A percentile compares a stretch with the other conserved stretches of the same genome.
Evolutionary conservation across 495 filamentous ascomycete species (phyloP).

Genomic region (Neurospora sp.): DNA sequence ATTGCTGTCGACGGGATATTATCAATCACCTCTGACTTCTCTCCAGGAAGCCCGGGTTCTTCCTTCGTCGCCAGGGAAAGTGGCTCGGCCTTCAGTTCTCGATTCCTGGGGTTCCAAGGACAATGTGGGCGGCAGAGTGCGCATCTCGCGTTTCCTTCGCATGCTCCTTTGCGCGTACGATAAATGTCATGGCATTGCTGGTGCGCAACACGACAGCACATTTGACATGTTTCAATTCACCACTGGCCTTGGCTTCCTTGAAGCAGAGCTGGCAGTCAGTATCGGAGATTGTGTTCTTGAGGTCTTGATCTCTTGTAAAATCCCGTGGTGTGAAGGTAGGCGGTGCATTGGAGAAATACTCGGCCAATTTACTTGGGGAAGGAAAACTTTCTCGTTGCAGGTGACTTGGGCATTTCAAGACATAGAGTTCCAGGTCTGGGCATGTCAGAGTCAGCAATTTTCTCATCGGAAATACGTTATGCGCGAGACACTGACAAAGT

Average conservation of each 20-base stretch:
- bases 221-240: neutral
- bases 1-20: neutral
- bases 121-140: neutral
- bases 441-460: neutral
- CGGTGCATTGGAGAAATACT: neutral
- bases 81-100: neutral
- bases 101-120: neutral
- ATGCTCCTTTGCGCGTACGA: neutral
- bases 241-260: neutral
- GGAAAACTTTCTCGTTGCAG: neutral
- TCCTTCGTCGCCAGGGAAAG: neutral
- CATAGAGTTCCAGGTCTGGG: neutral
- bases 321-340: neutral
- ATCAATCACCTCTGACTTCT: neutral
- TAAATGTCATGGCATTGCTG: neutral
- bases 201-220: neutral
- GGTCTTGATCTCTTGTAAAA: neutral
- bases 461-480: neutral
- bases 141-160: neutral
- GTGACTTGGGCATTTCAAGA: neutral
- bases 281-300: neutral
- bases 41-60: neutral
- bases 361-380: fast-evolving
- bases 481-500: neutral
- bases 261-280: neutral